phyloP scores from a whole-genome alignment of 139 green algal genomes.

The Spirogloea muscicola region DNA sequence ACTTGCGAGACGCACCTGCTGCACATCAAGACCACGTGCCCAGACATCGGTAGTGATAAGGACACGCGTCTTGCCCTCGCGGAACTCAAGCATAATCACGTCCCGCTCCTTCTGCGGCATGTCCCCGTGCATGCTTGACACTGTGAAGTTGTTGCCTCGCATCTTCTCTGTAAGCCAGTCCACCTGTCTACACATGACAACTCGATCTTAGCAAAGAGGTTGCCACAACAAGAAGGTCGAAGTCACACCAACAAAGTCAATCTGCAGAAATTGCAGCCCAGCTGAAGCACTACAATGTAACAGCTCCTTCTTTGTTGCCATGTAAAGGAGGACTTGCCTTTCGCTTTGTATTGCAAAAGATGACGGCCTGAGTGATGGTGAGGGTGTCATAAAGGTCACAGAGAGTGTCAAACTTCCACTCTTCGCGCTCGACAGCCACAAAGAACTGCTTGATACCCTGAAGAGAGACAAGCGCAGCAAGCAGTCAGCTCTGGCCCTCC shows the following conservation, averaged over 20 bases:
- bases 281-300: too few species aligned
- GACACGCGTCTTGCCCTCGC: slow-evolving; percentile 79
- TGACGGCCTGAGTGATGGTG: slow-evolving; percentile 98
- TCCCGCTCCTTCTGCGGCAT: slow-evolving; percentile 99
- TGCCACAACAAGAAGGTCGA: too few species aligned
- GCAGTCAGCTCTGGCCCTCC: too few species aligned
- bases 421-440: slow-evolving; percentile 95
- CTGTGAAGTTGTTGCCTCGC: slow-evolving; percentile 96
- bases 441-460: slow-evolving; percentile 99
- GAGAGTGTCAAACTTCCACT: slow-evolving; percentile 99
- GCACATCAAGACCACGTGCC: slow-evolving; percentile 95
- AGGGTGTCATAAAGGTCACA: slow-evolving; percentile 99
- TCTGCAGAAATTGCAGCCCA: too few species aligned
- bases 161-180: slow-evolving; percentile 98
- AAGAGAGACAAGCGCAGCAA: too few species aligned
- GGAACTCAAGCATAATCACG: slow-evolving; percentile 96
- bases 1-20: slow-evolving; percentile 75
- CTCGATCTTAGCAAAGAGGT: too few species aligned
- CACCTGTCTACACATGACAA: too few species aligned
- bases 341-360: slow-evolving; percentile 97
- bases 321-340: slow-evolving; percentile 63
- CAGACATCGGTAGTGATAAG: slow-evolving; percentile 99
- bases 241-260: too few species aligned
- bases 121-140: slow-evolving; percentile 95
- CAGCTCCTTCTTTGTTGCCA: background rate